phyloP scores from a whole-genome alignment of 108 stramenopile species.

The Asterionellopsis glacialis region DNA sequence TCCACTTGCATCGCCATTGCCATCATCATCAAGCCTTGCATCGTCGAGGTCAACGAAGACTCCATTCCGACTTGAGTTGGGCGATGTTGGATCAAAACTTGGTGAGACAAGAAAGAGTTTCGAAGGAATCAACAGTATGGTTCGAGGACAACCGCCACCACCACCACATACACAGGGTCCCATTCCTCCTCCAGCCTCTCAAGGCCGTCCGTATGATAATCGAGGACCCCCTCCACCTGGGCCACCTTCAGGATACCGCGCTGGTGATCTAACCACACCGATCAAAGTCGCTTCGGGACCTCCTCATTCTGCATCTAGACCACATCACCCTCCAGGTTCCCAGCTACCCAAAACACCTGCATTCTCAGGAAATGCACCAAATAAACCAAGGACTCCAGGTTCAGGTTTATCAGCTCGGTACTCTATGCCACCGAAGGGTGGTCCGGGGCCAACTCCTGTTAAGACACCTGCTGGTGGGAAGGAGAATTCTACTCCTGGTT shows the following conservation, averaged over 20 bases:
- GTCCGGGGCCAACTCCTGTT: conserved; percentile 5
- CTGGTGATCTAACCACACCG: conserved; percentile 1
- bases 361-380: conserved; percentile 4
- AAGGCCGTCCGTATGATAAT: neutral
- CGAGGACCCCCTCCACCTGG: conserved; percentile 7
- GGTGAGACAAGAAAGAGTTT: conserved; percentile 22
- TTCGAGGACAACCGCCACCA: conserved; percentile 4
- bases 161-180: neutral
- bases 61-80: conserved; percentile 23
- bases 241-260: neutral
- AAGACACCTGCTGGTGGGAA: conserved; percentile 18
- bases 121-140: conserved; percentile 42
- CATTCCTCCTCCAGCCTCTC: neutral
- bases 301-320: neutral
- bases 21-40: neutral
- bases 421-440: conserved; percentile 10
- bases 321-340: too few relatives aligned
- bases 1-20: conserved; percentile 3
- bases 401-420: too few relatives aligned
- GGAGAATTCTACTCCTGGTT: conserved; percentile 20
- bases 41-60: conserved; percentile 3
- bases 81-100: conserved; percentile 13
- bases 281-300: neutral
- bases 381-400: neutral
- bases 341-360: neutral